A percentile compares a stretch with the other conserved stretches of the same genome.
phyloP scores from a whole-genome alignment of 2,329 filamentous ascomycete genomes.

The Xenoacremonium recifei region DNA sequence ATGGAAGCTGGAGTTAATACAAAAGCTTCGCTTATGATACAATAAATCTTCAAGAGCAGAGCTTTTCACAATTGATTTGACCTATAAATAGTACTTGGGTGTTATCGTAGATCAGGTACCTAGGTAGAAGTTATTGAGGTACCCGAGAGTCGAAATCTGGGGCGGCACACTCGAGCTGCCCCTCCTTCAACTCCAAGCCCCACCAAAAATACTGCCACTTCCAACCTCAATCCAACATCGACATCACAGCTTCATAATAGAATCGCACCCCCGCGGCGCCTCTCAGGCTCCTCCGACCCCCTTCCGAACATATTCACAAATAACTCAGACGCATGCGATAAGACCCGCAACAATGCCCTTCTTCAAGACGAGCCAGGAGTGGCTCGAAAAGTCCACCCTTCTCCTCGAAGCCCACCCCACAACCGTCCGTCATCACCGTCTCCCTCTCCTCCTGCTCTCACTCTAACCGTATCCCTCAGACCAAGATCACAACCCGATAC shows the following conservation, averaged over 20 bases:
- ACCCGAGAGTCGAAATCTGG: too few species aligned
- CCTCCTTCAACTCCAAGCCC: constrained; percentile 7
- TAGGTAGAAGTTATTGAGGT: too few species aligned
- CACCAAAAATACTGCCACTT: constrained; percentile 12
- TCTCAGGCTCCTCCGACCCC: neutral
- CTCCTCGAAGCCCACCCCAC: constrained; percentile 83
- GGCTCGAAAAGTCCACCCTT: constrained; percentile 83
- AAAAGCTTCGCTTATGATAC: too few species aligned
- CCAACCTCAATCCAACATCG: constrained; percentile 1
- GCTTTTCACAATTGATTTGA: too few species aligned
- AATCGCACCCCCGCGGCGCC: neutral
- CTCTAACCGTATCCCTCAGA: constrained; percentile 50
- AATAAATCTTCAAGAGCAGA: too few species aligned
- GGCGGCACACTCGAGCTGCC: too few species aligned
- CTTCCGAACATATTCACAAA: neutral
- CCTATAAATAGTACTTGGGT: too few species aligned
- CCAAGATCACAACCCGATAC: constrained; percentile 91
- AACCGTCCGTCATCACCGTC: constrained; percentile 58
- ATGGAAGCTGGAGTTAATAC: too few species aligned
- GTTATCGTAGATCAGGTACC: too few species aligned
- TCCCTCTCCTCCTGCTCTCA: neutral
- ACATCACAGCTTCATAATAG: neutral
- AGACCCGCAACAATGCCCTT: constrained; percentile 68
- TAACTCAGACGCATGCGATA: neutral
- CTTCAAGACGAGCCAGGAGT: constrained; percentile 81